Conservation (phyloP, 2,329 filamentous ascomycete species). For the Paecilomyces variotii region DNA sequence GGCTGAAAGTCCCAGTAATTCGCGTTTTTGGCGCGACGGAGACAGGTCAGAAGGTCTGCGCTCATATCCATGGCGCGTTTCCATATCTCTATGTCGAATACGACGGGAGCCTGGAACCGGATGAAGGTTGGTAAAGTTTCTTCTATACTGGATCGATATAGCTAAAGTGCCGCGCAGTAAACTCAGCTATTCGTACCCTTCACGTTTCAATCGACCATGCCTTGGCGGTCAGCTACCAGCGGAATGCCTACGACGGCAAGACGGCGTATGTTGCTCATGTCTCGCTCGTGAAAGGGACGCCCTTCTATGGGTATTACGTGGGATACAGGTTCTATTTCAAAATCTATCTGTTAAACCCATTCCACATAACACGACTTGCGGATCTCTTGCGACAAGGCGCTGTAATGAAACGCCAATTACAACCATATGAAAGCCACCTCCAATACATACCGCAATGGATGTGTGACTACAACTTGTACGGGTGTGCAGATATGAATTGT, state of each 20-base stretch:
- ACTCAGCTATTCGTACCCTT: conserved; percentile 65
- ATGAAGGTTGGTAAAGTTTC: conserved; percentile 52
- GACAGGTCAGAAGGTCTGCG: conserved; percentile 91
- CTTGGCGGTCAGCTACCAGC: conserved; percentile 73
- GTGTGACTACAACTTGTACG: conserved; percentile 92
- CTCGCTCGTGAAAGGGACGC: conserved; percentile 82
- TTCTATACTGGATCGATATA: conserved; percentile 7
- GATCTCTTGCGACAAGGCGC: conserved; percentile 83
- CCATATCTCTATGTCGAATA: conserved; percentile 95
- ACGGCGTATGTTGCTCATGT: conserved; percentile 79
- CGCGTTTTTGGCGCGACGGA: conserved; percentile 88
- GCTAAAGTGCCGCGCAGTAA: conserved; percentile 45
- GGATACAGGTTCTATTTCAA: conserved; percentile 89
- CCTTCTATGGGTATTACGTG: conserved; percentile 93
- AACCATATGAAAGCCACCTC: conserved; percentile 89
- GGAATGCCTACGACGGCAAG: conserved; percentile 62
- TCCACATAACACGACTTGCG: conserved; percentile 76
- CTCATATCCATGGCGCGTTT: conserved; percentile 90
- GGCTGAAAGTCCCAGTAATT: conserved; percentile 74
- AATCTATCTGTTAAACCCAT: conserved; percentile 84
- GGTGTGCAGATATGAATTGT: conserved; percentile 77
- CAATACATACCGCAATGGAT: conserved; percentile 95
- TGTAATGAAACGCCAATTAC: conserved; percentile 73
- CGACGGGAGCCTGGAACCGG: conserved; percentile 55
- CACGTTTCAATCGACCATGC: conserved; percentile 88